Conservation (phyloP, 2,329 filamentous ascomycete species). For the Cucurbitaria berberidis region DNA sequence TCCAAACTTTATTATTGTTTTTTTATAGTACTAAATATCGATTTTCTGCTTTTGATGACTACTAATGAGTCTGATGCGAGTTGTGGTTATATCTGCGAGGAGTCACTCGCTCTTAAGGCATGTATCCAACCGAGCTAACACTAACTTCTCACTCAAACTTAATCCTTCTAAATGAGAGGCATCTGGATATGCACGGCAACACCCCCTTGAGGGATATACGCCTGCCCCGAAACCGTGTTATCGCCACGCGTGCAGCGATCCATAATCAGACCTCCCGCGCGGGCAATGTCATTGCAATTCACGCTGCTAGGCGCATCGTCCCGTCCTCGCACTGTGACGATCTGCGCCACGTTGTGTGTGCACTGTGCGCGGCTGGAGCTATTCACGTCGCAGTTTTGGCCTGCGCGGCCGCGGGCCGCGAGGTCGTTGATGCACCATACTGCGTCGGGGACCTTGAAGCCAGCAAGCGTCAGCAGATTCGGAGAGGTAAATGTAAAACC, state of each 20-base stretch:
- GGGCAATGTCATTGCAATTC: constrained; percentile 10
- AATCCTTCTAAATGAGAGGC: background rate
- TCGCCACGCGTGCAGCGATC: constrained; percentile 9
- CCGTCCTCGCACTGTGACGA: constrained; percentile 1
- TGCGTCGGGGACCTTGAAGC: background rate
- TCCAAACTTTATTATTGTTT: too few species aligned
- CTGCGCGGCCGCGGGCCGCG: background rate
- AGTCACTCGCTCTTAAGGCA: too few species aligned
- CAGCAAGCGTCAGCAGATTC: background rate
- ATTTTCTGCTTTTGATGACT: too few species aligned
- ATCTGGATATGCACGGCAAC: constrained; percentile 4
- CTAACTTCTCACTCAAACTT: too few species aligned
- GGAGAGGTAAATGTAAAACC: background rate
- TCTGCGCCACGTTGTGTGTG: background rate
- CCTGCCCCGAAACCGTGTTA: constrained; percentile 7
- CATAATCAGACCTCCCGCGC: constrained; percentile 8
- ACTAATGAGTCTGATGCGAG: too few species aligned
- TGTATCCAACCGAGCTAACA: too few species aligned
- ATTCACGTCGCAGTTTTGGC: background rate
- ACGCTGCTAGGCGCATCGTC: background rate
- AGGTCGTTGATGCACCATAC: constrained; percentile 3
- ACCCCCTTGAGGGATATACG: constrained; percentile 5
- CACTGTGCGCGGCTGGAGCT: background rate
- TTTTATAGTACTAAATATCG: too few species aligned
- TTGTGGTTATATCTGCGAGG: too few species aligned